Evolutionary conservation across 371 early-diverging fungal species (phyloP).

Genomic region (Saksenaea oblongispora): DNA sequence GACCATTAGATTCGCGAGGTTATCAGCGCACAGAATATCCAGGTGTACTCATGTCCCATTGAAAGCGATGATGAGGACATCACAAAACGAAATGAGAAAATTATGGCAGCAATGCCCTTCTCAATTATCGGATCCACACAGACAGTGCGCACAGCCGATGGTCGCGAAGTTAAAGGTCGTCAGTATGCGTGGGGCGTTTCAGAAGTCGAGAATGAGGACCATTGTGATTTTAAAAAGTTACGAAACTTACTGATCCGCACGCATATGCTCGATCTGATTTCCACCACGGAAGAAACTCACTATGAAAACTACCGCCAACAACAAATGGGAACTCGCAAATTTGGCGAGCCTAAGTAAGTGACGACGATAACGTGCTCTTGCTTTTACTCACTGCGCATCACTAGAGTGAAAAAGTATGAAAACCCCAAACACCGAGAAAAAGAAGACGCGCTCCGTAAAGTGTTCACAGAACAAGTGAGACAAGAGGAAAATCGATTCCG

Average conservation of each 20-base stretch:
- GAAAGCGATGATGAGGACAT: conserved; percentile 88
- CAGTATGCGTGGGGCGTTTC: conserved; percentile 96
- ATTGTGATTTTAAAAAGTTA: conserved; percentile 93
- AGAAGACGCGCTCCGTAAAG: conserved; percentile 89
- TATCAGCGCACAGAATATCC: conserved; percentile 77
- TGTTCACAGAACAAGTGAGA: conserved; percentile 95
- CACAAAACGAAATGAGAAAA: conserved; percentile 80
- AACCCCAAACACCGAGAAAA: conserved; percentile 92
- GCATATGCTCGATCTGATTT: conserved; percentile 93
- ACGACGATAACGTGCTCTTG: not conserved
- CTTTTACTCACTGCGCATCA: not conserved
- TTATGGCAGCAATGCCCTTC: conserved; percentile 92
- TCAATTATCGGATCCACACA: conserved; percentile 92
- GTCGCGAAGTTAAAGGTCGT: conserved; percentile 83
- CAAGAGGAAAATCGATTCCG: conserved; percentile 94
- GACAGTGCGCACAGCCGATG: conserved; percentile 79
- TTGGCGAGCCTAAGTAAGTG: conserved; percentile 73
- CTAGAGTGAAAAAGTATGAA: conserved; percentile 62
- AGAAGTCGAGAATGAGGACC: conserved; percentile 88
- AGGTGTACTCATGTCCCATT: conserved; percentile 81
- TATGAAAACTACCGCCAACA: conserved; percentile 89
- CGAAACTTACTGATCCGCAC: conserved; percentile 91
- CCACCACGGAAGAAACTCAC: conserved; percentile 88
- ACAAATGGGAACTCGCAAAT: conserved; percentile 84
- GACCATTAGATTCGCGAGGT: conserved; percentile 70